Evolutionary conservation across 176 grass and related monocot species (phyloP).

Genomic region (Bothriochloa decipiens): DNA sequence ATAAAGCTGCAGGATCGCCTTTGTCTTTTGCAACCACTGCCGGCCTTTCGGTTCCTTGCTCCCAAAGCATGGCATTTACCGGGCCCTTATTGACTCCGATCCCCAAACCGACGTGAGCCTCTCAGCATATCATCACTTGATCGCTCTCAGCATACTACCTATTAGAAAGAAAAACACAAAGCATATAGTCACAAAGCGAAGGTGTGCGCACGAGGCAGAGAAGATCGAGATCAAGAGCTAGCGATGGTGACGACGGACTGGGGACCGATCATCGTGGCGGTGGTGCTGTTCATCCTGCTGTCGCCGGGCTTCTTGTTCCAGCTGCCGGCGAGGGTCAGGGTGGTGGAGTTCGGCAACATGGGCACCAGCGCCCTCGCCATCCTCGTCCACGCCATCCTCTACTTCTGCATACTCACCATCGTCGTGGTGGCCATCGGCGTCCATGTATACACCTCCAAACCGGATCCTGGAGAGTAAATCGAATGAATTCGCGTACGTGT

Average conservation of each 20-base stretch:
- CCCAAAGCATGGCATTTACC: constrained; percentile 18
- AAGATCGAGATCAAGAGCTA: too few relatives aligned
- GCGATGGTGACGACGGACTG: constrained; percentile 22
- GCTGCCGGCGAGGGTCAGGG: constrained; percentile 41
- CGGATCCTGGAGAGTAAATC: not conserved
- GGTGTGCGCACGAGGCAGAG: not conserved
- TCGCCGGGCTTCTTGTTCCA: constrained; percentile 52
- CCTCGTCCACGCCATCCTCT: constrained; percentile 52
- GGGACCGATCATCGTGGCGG: constrained; percentile 45
- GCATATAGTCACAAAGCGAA: not conserved
- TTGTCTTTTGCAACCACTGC: not conserved
- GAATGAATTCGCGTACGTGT: not conserved
- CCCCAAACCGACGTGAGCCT: not conserved
- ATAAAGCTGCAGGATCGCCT: not conserved
- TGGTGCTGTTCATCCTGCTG: constrained; percentile 46
- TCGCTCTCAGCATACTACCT: too few relatives aligned
- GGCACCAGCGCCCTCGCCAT: constrained; percentile 45
- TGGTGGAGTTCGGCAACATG: constrained; percentile 53
- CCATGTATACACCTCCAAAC: constrained; percentile 35
- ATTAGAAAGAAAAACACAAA: not conserved
- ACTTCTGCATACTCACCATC: constrained; percentile 51
- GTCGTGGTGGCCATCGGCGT: constrained; percentile 36
- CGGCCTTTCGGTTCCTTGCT: constrained; percentile 19
- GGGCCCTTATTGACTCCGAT: not conserved
- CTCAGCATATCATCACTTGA: too few relatives aligned